Evolutionary conservation across 2,329 filamentous ascomycete genomes (phyloP).

Genomic region (Tolypocladium tundrense): DNA sequence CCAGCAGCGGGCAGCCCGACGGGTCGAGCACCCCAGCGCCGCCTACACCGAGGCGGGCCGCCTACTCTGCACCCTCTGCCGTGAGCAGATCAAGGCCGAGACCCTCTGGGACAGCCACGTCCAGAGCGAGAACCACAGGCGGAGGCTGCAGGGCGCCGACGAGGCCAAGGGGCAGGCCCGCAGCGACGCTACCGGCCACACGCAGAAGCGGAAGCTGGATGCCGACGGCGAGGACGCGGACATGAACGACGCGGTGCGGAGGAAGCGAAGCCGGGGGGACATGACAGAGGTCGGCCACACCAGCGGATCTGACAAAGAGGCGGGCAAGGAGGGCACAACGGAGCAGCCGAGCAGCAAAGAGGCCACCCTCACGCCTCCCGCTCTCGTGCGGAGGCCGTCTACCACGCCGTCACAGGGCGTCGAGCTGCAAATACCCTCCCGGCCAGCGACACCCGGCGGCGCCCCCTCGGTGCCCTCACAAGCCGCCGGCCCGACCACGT

Average conservation of each 20-base stretch:
- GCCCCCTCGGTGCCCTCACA: slow-evolving; percentile 5
- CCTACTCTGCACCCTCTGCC: slow-evolving; percentile 58
- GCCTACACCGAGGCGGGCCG: slow-evolving; percentile 58
- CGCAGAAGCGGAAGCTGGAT: slow-evolving; percentile 23
- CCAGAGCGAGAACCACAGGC: slow-evolving; percentile 32
- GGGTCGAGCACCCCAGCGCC: slow-evolving; percentile 60
- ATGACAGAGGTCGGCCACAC: slow-evolving; percentile 6
- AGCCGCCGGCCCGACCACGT: slow-evolving; percentile 6
- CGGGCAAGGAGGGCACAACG: slow-evolving; percentile 2
- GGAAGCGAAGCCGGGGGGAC: slow-evolving; percentile 36
- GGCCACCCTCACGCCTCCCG: slow-evolving; percentile 26
- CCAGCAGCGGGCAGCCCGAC: slow-evolving; percentile 63
- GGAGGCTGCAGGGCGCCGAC: slow-evolving; percentile 12
- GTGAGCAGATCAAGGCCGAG: slow-evolving; percentile 54
- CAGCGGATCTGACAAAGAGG: neutral
- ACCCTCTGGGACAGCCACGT: slow-evolving; percentile 57
- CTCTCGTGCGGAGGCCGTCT: slow-evolving; percentile 35
- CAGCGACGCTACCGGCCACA: slow-evolving; percentile 4
- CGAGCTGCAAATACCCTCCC: slow-evolving; percentile 53
- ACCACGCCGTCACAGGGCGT: slow-evolving; percentile 43
- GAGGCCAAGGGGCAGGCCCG: slow-evolving; percentile 3
- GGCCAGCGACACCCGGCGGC: slow-evolving; percentile 38
- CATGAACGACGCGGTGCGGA: slow-evolving; percentile 23
- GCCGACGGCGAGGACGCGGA: slow-evolving; percentile 22
- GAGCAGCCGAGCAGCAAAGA: slow-evolving; percentile 8